Percentiles rank a stretch among this genome's conserved stretches.
phyloP scores from a whole-genome alignment of 2,329 filamentous ascomycete genomes.

The Fusarium subtropicale region DNA sequence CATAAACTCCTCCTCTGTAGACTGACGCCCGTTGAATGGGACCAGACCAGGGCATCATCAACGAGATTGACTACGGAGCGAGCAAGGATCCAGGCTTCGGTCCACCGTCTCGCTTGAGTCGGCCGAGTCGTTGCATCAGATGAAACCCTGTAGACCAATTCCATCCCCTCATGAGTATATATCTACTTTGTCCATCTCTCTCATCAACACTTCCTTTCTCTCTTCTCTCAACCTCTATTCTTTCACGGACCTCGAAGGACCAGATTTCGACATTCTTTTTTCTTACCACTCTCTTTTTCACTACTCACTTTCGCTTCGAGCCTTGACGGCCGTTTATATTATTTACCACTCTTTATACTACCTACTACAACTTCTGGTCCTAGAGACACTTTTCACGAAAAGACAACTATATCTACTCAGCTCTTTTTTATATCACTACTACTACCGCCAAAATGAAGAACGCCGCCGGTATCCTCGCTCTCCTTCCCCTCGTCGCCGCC shows the following conservation, averaged over 20 bases:
- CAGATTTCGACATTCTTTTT: constrained; percentile 50
- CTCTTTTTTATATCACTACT: not conserved
- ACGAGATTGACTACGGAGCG: constrained; percentile 32
- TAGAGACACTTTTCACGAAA: constrained; percentile 38
- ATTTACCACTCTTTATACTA: constrained; percentile 36
- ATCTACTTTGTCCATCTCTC: constrained; percentile 37
- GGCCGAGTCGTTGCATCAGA: constrained; percentile 28
- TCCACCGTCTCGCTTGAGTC: constrained; percentile 21
- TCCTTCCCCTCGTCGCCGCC: constrained; percentile 52
- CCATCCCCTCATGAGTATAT: constrained; percentile 32
- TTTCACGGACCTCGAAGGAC: constrained; percentile 49
- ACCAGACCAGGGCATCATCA: constrained; percentile 11
- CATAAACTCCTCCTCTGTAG: constrained; percentile 7
- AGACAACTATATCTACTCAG: constrained; percentile 3
- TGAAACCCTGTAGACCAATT: constrained; percentile 38
- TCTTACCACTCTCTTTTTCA: constrained; percentile 46
- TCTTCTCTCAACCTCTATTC: constrained; percentile 42
- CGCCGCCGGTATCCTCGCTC: constrained; percentile 40
- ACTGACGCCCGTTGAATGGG: constrained; percentile 14
- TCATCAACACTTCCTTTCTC: not conserved
- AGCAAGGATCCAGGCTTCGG: constrained; percentile 17
- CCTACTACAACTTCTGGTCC: constrained; percentile 43
- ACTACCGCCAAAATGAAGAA: constrained; percentile 41
- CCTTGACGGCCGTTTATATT: constrained; percentile 48
- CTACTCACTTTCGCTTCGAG: constrained; percentile 45